Evolutionary conservation across 768 basidiomycete species (phyloP).

Genomic region (Boletus edulis): DNA sequence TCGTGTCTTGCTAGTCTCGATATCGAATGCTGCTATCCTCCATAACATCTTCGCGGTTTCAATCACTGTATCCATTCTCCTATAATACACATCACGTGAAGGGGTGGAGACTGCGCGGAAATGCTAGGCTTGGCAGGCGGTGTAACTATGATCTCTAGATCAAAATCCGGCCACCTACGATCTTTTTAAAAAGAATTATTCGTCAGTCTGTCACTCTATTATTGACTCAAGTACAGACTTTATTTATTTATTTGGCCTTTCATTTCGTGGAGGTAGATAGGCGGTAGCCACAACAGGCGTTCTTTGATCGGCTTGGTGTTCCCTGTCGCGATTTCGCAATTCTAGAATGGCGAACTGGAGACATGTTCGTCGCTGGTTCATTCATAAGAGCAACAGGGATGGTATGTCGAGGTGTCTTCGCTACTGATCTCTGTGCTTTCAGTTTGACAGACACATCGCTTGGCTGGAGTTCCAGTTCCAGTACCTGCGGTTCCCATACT

Average conservation of each 20-base stretch:
- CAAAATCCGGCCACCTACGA: background rate
- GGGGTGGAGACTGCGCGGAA: background rate
- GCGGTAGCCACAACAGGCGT: background rate
- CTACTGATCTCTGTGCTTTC: background rate
- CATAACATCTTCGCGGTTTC: constrained; percentile 5
- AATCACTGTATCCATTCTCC: background rate
- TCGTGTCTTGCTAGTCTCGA: background rate
- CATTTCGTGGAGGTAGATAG: background rate
- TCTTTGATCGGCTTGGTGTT: background rate
- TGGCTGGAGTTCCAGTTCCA: background rate
- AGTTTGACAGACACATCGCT: background rate
- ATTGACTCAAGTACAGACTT: background rate
- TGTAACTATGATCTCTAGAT: background rate
- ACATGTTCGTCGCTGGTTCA: background rate
- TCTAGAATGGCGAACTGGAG: background rate
- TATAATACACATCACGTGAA: background rate
- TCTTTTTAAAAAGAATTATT: background rate
- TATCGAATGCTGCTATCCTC: background rate
- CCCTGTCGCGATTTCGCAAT: background rate
- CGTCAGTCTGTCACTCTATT: background rate
- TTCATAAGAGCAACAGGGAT: background rate
- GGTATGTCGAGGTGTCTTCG: background rate
- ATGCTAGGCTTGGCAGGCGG: background rate
- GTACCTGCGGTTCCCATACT: background rate
- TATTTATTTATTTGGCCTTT: background rate